These are phyloP conservation scores for Candolleomyces eurysporus DNA, from an alignment of 768 basidiomycete species.

Conservation along the genomic window DNA sequence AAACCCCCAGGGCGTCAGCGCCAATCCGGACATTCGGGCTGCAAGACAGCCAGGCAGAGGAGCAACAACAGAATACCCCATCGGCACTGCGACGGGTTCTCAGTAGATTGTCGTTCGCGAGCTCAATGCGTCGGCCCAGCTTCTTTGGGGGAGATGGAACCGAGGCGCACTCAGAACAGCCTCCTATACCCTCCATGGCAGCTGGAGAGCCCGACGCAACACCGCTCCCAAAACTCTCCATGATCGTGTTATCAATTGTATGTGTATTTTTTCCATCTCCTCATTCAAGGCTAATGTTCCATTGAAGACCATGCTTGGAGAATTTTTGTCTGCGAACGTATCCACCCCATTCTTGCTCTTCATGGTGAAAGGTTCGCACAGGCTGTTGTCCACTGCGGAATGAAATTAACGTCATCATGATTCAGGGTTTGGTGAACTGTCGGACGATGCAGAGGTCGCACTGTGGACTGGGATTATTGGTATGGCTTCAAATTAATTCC, in stretches of 20 bases:
- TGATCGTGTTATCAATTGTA: constrained; percentile 91
- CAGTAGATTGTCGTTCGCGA: constrained; percentile 14
- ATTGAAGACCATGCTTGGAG: constrained; percentile 84
- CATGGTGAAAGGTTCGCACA: constrained; percentile 79
- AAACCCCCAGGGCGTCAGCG: constrained; percentile 5
- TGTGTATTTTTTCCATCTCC: constrained; percentile 12
- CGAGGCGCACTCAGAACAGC: constrained; percentile 35
- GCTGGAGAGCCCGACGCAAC: constrained; percentile 68
- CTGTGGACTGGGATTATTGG: constrained; percentile 87
- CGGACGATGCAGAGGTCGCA: constrained; percentile 82
- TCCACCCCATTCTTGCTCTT: constrained; percentile 90
- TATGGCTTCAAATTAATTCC: constrained; percentile 22
- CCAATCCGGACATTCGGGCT: constrained; percentile 15
- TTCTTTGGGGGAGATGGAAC: constrained; percentile 10
- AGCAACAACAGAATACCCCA: not conserved
- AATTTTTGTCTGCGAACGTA: constrained; percentile 92
- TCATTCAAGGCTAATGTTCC: constrained; percentile 1
- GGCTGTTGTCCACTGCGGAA: not conserved
- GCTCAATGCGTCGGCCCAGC: constrained; percentile 7
- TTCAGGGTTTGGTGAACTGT: constrained; percentile 64
- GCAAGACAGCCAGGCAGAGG: constrained; percentile 8
- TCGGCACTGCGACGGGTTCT: constrained; percentile 10
- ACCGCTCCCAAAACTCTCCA: constrained; percentile 81
- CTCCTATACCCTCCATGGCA: constrained; percentile 74
- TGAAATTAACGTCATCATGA: constrained; percentile 5